These are phyloP conservation scores for Thelonectria rubi DNA, from an alignment of 2,329 filamentous ascomycete species.

Conservation along the genomic window DNA sequence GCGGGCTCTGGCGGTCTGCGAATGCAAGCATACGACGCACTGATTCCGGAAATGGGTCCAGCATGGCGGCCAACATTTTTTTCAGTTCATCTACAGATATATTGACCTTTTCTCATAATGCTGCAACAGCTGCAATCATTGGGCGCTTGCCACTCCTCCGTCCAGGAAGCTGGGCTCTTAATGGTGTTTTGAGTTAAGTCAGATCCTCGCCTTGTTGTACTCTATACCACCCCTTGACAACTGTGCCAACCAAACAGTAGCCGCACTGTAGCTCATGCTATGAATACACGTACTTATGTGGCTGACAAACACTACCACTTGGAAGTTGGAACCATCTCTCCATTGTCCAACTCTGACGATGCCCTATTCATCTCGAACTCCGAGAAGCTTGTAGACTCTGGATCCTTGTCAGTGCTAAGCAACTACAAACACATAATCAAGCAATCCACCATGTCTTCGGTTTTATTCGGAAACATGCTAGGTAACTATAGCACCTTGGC, in stretches of 20 bases:
- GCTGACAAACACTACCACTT: too few relatives aligned
- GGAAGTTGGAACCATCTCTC: too few relatives aligned
- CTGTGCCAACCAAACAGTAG: constrained; percentile 1
- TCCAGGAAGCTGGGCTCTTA: not conserved
- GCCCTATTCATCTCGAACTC: not conserved
- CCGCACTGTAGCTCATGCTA: not conserved
- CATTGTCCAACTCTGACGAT: not conserved
- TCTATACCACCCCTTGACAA: not conserved
- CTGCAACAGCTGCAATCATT: too few relatives aligned
- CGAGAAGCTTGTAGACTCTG: not conserved
- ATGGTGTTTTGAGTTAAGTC: too few relatives aligned
- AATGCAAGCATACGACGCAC: not conserved
- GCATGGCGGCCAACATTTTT: not conserved
- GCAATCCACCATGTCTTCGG: not conserved
- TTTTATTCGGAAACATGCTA: too few relatives aligned
- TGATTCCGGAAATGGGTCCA: constrained; percentile 1
- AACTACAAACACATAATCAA: not conserved
- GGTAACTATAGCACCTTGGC: too few relatives aligned
- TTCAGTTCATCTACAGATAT: not conserved
- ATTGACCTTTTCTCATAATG: too few relatives aligned
- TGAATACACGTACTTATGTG: too few relatives aligned
- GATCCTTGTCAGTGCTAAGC: not conserved
- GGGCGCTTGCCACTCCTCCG: not conserved
- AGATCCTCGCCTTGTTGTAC: too few relatives aligned
- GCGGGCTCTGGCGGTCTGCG: not conserved